Evolutionary conservation across 371 early-diverging fungal genomes (phyloP), one percentile per base, ranked within the genome.

Genomic region (Chytridium lagenaria): DNA sequence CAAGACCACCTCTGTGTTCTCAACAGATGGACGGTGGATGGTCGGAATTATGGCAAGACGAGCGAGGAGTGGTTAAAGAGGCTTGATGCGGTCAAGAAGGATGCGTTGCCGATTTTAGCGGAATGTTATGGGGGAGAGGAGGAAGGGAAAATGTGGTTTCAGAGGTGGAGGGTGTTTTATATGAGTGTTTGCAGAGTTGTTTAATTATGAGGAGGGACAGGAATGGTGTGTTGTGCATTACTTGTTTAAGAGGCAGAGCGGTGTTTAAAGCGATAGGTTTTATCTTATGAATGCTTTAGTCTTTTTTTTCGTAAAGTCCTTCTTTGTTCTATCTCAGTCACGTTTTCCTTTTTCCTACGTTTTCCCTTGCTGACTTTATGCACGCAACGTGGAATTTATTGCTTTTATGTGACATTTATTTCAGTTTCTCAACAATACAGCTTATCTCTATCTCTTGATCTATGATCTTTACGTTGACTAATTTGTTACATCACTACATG

Each of bases 101-200:
- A 81, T 34, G 78, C 77, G 28, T 44, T 87, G 63, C 72, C 72
- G 51, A 59, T 77, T 51, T 74, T 85, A 36, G 66, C 23, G 19
- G 69, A 78, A 38, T 57, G 71, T 5, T 84, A 85, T 70, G 84
- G 78, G 16, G 52, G 70, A n/a, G 39, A 10, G 36, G 73, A 82
- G 59, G 63, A 75, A 49, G 89, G n/a, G n/a, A n/a, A 15, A 19
- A 64, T 72, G 34, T 88, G 89, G 88, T 87, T 83, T 52, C 59
- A 87, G 28, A 65, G 88, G 15, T 89, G 89, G 90, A 59, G n/a
- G 19, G 74, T 87, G 33, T 89, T 89, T 72, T 89, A 87, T 74
- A 31, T 89, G 23, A 69, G 86, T 0, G 77, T n/a, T 77, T 37
- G 86, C 81, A 10, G 88, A 88, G n/a, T 51, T 84, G 49, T 90